Conservation (phyloP, 805 yeast genomes). For the Pichia californica region DNA sequence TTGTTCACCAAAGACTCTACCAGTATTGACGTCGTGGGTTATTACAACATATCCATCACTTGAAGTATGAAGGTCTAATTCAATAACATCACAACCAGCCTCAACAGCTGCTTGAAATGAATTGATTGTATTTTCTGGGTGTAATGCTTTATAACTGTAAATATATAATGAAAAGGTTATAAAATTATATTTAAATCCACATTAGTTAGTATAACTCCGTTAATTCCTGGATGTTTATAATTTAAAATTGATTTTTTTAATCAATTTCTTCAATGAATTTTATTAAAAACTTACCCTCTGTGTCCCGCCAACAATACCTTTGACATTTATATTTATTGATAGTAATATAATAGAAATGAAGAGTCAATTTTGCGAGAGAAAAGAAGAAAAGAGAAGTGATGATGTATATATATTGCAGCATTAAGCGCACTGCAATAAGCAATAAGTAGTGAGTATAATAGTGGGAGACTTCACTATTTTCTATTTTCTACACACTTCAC, state of each 20-base stretch:
- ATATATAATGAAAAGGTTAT: no score
- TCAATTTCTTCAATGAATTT: no score
- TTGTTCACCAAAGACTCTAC: slow-evolving; percentile 28
- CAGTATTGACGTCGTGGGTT: slow-evolving; percentile 30
- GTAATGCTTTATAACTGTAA: slow-evolving; percentile 19
- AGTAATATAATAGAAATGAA: no score
- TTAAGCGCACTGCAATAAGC: no score
- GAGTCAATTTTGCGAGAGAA: no score
- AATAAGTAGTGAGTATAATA: no score
- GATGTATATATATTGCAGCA: no score
- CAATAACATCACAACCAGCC: slow-evolving; percentile 30
- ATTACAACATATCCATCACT: slow-evolving; percentile 29
- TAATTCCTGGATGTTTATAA: background rate
- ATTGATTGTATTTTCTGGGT: slow-evolving; percentile 32
- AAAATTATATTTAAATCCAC: no score
- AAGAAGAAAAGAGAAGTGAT: no score
- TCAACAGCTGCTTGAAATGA: slow-evolving; percentile 31
- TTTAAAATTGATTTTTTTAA: background rate
- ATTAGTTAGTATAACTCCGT: no score
- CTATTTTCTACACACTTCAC: no score
- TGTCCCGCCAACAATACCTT: slow-evolving; percentile 20
- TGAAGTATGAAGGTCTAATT: slow-evolving; percentile 33
- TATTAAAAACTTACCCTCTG: slow-evolving; percentile 23
- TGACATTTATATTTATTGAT: background rate
- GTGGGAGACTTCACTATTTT: no score